Evolutionary conservation across 805 yeast species (phyloP).

Genomic region (Kuraishia floccosa): DNA sequence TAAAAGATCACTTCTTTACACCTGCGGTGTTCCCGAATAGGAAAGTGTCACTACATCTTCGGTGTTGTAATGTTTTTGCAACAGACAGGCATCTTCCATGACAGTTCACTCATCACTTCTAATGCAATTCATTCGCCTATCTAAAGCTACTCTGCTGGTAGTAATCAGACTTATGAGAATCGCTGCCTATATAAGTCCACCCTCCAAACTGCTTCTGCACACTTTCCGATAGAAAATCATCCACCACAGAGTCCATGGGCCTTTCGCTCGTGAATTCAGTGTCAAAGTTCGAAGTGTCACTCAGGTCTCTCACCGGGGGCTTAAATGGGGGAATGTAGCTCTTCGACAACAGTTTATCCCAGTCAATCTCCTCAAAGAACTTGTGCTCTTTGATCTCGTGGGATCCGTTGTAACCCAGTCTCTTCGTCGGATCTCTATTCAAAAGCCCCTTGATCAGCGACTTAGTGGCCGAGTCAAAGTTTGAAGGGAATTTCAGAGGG

Average conservation of each 20-base stretch:
- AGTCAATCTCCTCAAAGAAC: conserved; percentile 82
- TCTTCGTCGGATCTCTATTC: conserved; percentile 73
- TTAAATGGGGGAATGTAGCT: conserved; percentile 93
- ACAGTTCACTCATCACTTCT: too few relatives aligned
- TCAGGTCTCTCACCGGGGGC: conserved; percentile 76
- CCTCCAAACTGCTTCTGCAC: conserved; percentile 99
- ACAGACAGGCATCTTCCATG: too few relatives aligned
- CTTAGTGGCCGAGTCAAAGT: conserved; percentile 78
- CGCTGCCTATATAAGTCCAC: conserved; percentile 81
- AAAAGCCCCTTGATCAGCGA: conserved; percentile 65
- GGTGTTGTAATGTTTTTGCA: too few relatives aligned
- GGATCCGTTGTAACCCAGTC: conserved; percentile 76
- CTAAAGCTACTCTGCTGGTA: too few relatives aligned
- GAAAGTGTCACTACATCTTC: too few relatives aligned
- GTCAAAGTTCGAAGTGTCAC: conserved; percentile 91
- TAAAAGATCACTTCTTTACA: too few relatives aligned
- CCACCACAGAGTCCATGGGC: conserved; percentile 93
- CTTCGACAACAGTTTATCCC: conserved; percentile 74
- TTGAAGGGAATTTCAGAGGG: conserved; percentile 80
- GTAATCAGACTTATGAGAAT: too few relatives aligned
- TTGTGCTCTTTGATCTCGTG: conserved; percentile 74
- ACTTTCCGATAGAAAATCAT: conserved; percentile 80
- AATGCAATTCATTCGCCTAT: too few relatives aligned
- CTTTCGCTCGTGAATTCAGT: conserved; percentile 84
- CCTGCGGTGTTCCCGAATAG: too few relatives aligned